A percentile compares a stretch with the other conserved stretches of the same genome.
Conservation (phyloP, 495 filamentous ascomycete species). For the Parathielavia hyrcaniae region DNA sequence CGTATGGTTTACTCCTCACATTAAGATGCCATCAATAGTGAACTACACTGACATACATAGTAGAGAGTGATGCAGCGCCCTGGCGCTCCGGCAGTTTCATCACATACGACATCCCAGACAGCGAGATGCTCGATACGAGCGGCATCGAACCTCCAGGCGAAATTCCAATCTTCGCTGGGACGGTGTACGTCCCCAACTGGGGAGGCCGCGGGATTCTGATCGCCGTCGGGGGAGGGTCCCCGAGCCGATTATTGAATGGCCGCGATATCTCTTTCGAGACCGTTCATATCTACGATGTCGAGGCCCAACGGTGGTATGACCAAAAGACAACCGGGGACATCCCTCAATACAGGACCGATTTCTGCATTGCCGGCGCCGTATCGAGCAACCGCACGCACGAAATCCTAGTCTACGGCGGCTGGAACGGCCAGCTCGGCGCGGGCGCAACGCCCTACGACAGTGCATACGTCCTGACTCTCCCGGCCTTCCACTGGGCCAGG, state of each 20-base stretch:
- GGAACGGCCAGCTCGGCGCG: constrained; percentile 17
- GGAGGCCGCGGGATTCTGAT: constrained; percentile 22
- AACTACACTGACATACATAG: not conserved
- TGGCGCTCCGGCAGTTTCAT: constrained; percentile 10
- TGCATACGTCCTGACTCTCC: constrained; percentile 26
- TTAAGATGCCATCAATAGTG: not conserved
- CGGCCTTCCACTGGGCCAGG: constrained; percentile 25
- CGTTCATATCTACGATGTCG: constrained; percentile 19
- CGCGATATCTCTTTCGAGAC: constrained; percentile 14
- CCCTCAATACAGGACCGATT: constrained; percentile 17
- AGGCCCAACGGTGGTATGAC: constrained; percentile 18
- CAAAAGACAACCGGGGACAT: constrained; percentile 19
- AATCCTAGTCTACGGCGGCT: constrained; percentile 28
- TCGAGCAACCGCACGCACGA: constrained; percentile 25
- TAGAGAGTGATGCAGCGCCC: not conserved
- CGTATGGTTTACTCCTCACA: constrained; percentile 12
- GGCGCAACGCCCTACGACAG: constrained; percentile 19
- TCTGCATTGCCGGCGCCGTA: constrained; percentile 23
- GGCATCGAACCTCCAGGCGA: not conserved
- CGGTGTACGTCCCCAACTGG: constrained; percentile 24
- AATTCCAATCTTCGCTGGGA: constrained; percentile 6
- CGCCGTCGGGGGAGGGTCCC: constrained; percentile 18
- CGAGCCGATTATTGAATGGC: not conserved
- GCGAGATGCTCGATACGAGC: constrained; percentile 1
- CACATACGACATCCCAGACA: constrained; percentile 18